Percentiles rank a stretch among this genome's conserved stretches.
phyloP scores from a whole-genome alignment of 495 filamentous ascomycete species.

The Hyaloscypha finlandica region DNA sequence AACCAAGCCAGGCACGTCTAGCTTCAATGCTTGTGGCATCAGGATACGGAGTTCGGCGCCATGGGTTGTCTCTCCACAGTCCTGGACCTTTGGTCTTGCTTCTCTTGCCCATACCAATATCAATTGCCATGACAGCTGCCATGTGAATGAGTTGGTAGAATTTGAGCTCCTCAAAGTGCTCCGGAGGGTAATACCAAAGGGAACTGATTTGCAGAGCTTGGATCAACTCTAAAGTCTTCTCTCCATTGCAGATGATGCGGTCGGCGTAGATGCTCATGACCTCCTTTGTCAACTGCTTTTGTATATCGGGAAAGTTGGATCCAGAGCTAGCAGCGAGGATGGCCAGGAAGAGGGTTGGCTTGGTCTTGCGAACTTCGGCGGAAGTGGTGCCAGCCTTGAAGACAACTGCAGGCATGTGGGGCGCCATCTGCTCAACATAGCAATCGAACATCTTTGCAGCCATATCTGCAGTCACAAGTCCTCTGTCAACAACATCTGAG shows the following conservation, averaged over 20 bases:
- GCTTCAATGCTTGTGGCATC: constrained; percentile 71
- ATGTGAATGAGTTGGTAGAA: constrained; percentile 88
- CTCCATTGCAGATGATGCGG: constrained; percentile 69
- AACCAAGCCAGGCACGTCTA: constrained; percentile 75
- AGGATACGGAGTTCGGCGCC: constrained; percentile 48
- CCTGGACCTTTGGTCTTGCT: constrained; percentile 41
- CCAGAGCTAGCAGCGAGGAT: constrained; percentile 71
- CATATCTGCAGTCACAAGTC: constrained; percentile 61
- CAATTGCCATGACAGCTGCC: constrained; percentile 82
- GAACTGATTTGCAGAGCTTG: constrained; percentile 74
- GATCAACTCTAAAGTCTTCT: constrained; percentile 84
- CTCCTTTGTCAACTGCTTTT: constrained; percentile 65
- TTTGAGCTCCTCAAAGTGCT: constrained; percentile 82
- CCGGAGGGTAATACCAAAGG: constrained; percentile 83
- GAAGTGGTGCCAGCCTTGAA: constrained; percentile 69
- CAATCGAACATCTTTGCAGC: constrained; percentile 67
- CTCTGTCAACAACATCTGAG: constrained; percentile 70
- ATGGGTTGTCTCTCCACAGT: constrained; percentile 49
- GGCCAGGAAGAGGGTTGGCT: constrained; percentile 79
- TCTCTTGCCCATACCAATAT: constrained; percentile 75
- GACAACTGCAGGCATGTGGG: constrained; percentile 76
- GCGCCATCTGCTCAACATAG: constrained; percentile 68
- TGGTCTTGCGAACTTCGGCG: constrained; percentile 64
- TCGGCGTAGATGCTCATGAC: constrained; percentile 74
- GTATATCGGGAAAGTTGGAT: constrained; percentile 58